Evolutionary conservation across 192 early-diverging fungal species (phyloP).

Genomic region (Coemansia sp.): DNA sequence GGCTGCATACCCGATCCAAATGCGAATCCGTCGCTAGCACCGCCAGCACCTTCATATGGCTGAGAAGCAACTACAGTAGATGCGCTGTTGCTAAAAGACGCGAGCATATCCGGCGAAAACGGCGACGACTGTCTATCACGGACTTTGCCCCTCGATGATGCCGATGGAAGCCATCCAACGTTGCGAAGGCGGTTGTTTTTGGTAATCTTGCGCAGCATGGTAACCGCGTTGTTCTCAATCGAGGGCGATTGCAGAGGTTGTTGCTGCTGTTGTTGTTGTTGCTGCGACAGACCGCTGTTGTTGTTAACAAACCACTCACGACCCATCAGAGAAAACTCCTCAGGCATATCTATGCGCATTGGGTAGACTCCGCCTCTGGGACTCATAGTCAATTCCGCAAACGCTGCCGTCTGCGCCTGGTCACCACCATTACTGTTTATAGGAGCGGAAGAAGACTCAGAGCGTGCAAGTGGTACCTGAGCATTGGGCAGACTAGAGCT

Average conservation of each 20-base stretch:
- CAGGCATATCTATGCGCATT: slow-evolving; percentile 28
- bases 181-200: slow-evolving; percentile 28
- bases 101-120: slow-evolving; percentile 6
- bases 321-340: slow-evolving; percentile 17
- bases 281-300: slow-evolving; percentile 5
- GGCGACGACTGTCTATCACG: slow-evolving; percentile 9
- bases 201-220: slow-evolving; percentile 47
- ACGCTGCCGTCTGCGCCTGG: neutral
- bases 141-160: neutral
- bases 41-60: neutral
- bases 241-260: slow-evolving; percentile 26
- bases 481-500: neutral
- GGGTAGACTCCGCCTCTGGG: neutral
- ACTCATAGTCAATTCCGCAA: no score
- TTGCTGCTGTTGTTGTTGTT: slow-evolving; percentile 10
- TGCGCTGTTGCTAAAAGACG: slow-evolving; percentile 3
- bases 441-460: neutral
- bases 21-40: neutral
- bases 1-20: slow-evolving; percentile 1
- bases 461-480: neutral
- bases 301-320: slow-evolving; percentile 20
- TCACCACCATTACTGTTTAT: neutral
- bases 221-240: slow-evolving; percentile 38
- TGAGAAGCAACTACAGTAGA: neutral
- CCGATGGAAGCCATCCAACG: neutral